Evolutionary conservation across 2,329 filamentous ascomycete genomes (phyloP), one percentile per base, ranked within the genome.

Genomic region (Trichoderma arundinaceum): DNA sequence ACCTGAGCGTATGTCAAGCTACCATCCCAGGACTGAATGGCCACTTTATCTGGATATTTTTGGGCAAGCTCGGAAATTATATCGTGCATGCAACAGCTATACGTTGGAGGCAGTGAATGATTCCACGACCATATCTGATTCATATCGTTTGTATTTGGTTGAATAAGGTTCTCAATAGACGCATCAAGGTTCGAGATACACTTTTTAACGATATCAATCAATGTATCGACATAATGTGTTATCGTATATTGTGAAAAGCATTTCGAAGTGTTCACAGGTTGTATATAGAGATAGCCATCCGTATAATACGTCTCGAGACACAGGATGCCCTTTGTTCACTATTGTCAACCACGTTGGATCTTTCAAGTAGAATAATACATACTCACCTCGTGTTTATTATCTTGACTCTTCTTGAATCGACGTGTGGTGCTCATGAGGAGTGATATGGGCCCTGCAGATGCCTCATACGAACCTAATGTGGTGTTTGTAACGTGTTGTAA

Each of bases 121-220:
- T 61, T 61, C 61, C 70, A 19, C 71, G 56, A 49, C 64, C 66
- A 39, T 41, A 61, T 48, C 32, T 61, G 58, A 22, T 61, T 13
- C 22, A 61, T n/a, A 41, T 61, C 58, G 12, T 17, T 28, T 8
- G 33, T 4, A 32, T 15, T 33, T n/a, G 49, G 49, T 17, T 17
- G 32, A 17, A 52, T 28, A 19, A 41, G 13, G 17, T 44, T 22
- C 15, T 28, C 38, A 17, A 52, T 52, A 12, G 15, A 7, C 10
- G 28, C 32, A 17, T 35, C n/a, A 35, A 13, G 49, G 5, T 52
- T 35, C 10, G 49, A 38, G 28, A 52, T 13, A 32, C 49, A 52
- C 28, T 12, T n/a, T 35, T 6, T 17, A n/a, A 33, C 17, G 32
- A 32, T 38, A 17, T 52, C 28, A 32, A n/a, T 38, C 32, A 52